Base-by-base conservation (phyloP, 768 basidiomycete genomes). In the Lentinula lateritia region DNA sequence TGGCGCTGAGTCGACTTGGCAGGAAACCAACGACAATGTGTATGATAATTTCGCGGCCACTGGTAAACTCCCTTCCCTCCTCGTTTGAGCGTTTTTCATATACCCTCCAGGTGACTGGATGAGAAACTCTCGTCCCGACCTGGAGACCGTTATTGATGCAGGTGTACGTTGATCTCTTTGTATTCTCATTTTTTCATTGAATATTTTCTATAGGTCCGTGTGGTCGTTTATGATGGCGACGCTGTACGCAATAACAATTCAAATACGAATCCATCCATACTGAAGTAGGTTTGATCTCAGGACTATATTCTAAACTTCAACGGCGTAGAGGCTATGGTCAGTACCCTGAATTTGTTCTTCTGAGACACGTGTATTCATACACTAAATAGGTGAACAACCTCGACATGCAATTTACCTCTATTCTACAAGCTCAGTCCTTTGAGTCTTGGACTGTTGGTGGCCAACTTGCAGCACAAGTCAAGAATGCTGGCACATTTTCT, bases 1-100 rank as follows among this genome's bases (percentile, higher is more conserved):
- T 54, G 83, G 83, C 38, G 38, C 38, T 39, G 38, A 39, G 38
- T 39, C 38, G 38, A 39, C 38, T 39, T 39, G 38, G 38, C 38
- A 73, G 52, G 67, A 73, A 60, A 74, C 75, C 6, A 83, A 74
- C 68, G 16, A 65, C 39, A 55, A 69, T 1, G 81, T 85, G 10
- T 83, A 82, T 65, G 63, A 63, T 56, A 80, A 83, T 63, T 85
- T 85, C 62, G 80, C 80, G 7, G 63, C 67, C 6, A 82, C 82
- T 15, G 83, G 82, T 70, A 71, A 69, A 66, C 55, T 45, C 15
- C 28, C 8, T 60, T 54, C 18, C 75, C 70, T 13, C 38, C n/a
- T 41, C 34, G 5, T n/a, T 36, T 6, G 56, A 39, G 15, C 15
- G 7, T 46, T 56, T 41, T 16, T 36, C 13, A 45, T 18, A 42